phyloP scores from a whole-genome alignment of 1,284 basidiomycete species.

The Violaceomyces palustris region DNA sequence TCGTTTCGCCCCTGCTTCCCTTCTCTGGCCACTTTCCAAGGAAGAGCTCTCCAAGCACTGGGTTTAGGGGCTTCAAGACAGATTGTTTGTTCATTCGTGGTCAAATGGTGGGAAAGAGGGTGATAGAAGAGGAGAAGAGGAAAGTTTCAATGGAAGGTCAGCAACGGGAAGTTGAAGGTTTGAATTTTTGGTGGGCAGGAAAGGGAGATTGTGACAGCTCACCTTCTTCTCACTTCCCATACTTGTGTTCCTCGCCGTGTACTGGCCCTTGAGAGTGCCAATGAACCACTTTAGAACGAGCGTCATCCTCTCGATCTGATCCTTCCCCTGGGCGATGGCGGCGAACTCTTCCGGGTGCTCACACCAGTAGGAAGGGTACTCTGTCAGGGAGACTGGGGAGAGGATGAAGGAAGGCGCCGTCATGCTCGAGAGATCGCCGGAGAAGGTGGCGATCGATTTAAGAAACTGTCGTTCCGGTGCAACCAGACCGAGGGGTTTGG shows the following conservation, averaged over 20 bases:
- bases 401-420: constrained; percentile 71
- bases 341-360: constrained; percentile 49
- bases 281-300: constrained; percentile 51
- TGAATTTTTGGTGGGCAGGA: too few species aligned
- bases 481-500: background rate
- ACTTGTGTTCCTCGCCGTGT: constrained; percentile 61
- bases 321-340: constrained; percentile 35
- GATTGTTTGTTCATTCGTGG: too few species aligned
- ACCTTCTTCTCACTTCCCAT: constrained; percentile 89
- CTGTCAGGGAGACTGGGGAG: constrained; percentile 52
- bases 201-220: constrained; percentile 8
- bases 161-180: background rate
- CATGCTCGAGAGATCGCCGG: constrained; percentile 82
- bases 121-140: too few species aligned
- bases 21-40: constrained; percentile 84
- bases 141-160: constrained; percentile 13
- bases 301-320: constrained; percentile 51
- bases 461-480: constrained; percentile 42
- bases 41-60: constrained; percentile 83
- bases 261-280: constrained; percentile 82
- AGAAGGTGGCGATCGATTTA: constrained; percentile 50
- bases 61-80: constrained; percentile 92
- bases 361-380: constrained; percentile 52
- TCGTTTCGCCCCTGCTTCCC: constrained; percentile 73
- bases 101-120: too few species aligned